Base-by-base conservation (phyloP, 495 filamentous ascomycete genomes). In the Penicillium pulvis region DNA sequence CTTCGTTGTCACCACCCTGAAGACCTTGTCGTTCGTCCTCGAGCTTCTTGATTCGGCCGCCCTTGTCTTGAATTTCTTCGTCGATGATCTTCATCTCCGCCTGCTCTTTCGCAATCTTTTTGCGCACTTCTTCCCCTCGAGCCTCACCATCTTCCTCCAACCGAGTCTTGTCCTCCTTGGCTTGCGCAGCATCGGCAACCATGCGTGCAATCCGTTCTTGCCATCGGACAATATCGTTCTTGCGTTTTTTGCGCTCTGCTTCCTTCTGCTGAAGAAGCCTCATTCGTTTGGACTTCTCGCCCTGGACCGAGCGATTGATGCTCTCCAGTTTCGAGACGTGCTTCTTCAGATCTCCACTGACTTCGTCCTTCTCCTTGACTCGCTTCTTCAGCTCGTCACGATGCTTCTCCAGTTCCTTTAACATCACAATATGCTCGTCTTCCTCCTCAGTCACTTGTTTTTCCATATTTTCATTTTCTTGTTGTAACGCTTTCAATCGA, bases 311-410 rank as follows among this genome's bases (percentile, higher is more conserved):
- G 51, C 91, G 82, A 73, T 96, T 97, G 50, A 87, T 78, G 31
- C 91, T 86, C 64, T 97, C 92, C 23, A 94, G 79, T 30, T 83
- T 83, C 47, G 89, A 85, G 31, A 93, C 89, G 62, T 97, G 89
- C 55, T 63, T 66, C 14, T 63, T 66, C 24, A 66, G 24, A 58
- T 66, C 64, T 8, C 60, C 64, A 24, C 58, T 63, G 9, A 61
- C 64, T 51, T 63, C 60, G n/a, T 66, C 64, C 52, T 66, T 63
- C 36, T 63, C 64, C 43, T 58, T 66, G 41, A 92, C 80, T 41
- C 85, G 79, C 63, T 88, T 85, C 65, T 75, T 87, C 62, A 95
- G 83, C 33, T 87, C 82, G 60, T 93, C 90, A 54, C 92, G 77
- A 54, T 91, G 87, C 45, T 81, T 80, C 16, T 78, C 70, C 5